Conservation (phyloP, 257 asterid species). For the Solanum etuberosum region DNA sequence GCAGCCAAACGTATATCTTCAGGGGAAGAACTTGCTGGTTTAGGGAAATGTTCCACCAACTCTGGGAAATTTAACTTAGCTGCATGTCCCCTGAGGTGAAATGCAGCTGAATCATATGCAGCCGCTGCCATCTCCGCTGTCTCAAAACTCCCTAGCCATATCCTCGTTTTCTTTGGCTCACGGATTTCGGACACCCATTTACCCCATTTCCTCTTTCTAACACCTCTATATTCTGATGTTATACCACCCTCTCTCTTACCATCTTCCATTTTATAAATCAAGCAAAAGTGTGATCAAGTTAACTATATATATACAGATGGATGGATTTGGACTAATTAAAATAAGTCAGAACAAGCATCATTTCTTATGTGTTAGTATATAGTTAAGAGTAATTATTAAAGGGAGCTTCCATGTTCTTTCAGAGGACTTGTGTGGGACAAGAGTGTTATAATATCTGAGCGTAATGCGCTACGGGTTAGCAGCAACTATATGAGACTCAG, state of each 20-base stretch:
- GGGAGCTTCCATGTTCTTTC: constrained; percentile 12
- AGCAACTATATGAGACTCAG: not conserved
- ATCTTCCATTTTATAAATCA: not conserved
- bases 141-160: constrained; percentile 41
- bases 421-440: not conserved
- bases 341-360: not conserved
- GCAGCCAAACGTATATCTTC: constrained; percentile 28
- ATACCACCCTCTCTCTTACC: not conserved
- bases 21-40: constrained; percentile 9
- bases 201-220: constrained; percentile 44
- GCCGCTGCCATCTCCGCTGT: constrained; percentile 34
- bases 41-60: constrained; percentile 9
- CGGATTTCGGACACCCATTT: constrained; percentile 41
- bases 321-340: not conserved
- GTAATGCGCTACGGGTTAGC: not conserved
- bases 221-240: constrained; percentile 21
- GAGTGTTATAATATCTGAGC: not conserved
- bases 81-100: constrained; percentile 19
- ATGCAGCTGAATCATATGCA: constrained; percentile 33
- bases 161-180: constrained; percentile 24
- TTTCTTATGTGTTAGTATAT: not conserved
- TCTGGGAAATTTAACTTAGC: constrained; percentile 31
- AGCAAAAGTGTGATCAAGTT: not conserved
- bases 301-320: not conserved
- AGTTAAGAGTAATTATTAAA: not conserved